Evolutionary conservation across 2,329 filamentous ascomycete species (phyloP), one percentile per base, ranked within the genome.

Genomic region (Lachnellula cervina): DNA sequence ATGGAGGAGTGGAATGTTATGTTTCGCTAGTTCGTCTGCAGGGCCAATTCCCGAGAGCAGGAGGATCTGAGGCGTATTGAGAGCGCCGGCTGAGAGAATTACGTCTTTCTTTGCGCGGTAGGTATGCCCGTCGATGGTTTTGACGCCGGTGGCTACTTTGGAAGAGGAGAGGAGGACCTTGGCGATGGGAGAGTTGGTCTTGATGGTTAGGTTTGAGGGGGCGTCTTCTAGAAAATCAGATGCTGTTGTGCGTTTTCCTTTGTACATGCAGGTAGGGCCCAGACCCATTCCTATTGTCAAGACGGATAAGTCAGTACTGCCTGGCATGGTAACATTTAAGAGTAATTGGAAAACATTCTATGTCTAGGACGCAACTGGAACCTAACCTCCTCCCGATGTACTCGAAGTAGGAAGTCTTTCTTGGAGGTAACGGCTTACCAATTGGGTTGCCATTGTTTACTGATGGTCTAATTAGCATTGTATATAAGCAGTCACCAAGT

Each of bases 401-500:
- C 8, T 8, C 9, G 25, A 28, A 28, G 2, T 32, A 32, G 9
- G 28, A 32, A 2, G 8, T 32, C 28, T 32, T 32, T 32, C 28
- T 32, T 40, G 14, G 14, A 17, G n/a, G n/a, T 40, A n/a, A n/a
- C 14, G 7, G 14, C 37, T 16, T 40, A 40, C 37, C 37, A 17
- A 84, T 71, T 0, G 80, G 80, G 62, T 84, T 75, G 0, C 82
- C 82, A 7, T 76, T 79, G 59, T 85, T 84, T 40, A 80, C 74
- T 59, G 84, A 81, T 0, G 72, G 71, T 44, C 13, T 7, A 19
- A 11, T 54, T 28, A 54, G 23, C 25, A 13, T 34, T 5, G 5
- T 38, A 14, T 45, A n/a, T 16, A 23, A 17, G 8, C 1, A 32
- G 16, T 2, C 6, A 32, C 35, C 21, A 4, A 8, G 16, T 17